Evolutionary conservation across 306 rosid species (phyloP).

Genomic region (Canavalia ensiformis): DNA sequence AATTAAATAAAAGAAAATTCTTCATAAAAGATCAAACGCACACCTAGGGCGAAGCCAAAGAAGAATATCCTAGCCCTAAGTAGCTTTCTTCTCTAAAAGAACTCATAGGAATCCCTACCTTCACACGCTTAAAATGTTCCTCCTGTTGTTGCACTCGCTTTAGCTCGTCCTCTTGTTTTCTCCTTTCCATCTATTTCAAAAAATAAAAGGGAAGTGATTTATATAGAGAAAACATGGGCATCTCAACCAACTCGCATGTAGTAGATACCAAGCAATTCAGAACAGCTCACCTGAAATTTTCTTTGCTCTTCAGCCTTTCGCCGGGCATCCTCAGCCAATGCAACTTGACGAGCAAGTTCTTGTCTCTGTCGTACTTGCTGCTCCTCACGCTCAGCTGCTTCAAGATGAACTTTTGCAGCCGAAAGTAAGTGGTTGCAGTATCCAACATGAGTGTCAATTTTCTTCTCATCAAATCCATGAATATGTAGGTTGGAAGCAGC

Average conservation of each 20-base stretch:
- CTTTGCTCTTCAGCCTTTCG: slow-evolving; percentile 98
- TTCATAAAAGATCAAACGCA: background rate
- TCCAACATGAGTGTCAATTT: slow-evolving; percentile 97
- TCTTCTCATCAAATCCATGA: slow-evolving; percentile 99
- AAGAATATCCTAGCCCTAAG: slow-evolving; percentile 10
- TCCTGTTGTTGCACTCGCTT: slow-evolving; percentile 96
- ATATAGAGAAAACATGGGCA: slow-evolving; percentile 26
- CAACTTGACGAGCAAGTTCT: slow-evolving; percentile 94
- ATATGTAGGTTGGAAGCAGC: slow-evolving; percentile 98
- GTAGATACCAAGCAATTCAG: slow-evolving; percentile 39
- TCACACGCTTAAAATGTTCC: slow-evolving; percentile 89
- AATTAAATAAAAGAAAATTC: background rate
- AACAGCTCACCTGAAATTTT: slow-evolving; percentile 79
- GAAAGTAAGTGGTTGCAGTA: slow-evolving; percentile 91
- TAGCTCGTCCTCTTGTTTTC: slow-evolving; percentile 94
- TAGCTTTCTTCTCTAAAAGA: slow-evolving; percentile 32
- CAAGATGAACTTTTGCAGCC: slow-evolving; percentile 90
- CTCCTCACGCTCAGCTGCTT: slow-evolving; percentile 94
- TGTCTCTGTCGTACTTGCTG: slow-evolving; percentile 92
- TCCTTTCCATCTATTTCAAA: slow-evolving; percentile 85
- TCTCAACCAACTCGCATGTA: slow-evolving; percentile 17
- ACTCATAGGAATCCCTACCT: slow-evolving; percentile 62
- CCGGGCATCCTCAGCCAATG: slow-evolving; percentile 95
- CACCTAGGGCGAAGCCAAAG: slow-evolving; percentile 15
- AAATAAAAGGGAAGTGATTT: slow-evolving; percentile 39